Evolutionary conservation across 345 rosid species (phyloP).

Genomic region (Laguncularia racemosa): DNA sequence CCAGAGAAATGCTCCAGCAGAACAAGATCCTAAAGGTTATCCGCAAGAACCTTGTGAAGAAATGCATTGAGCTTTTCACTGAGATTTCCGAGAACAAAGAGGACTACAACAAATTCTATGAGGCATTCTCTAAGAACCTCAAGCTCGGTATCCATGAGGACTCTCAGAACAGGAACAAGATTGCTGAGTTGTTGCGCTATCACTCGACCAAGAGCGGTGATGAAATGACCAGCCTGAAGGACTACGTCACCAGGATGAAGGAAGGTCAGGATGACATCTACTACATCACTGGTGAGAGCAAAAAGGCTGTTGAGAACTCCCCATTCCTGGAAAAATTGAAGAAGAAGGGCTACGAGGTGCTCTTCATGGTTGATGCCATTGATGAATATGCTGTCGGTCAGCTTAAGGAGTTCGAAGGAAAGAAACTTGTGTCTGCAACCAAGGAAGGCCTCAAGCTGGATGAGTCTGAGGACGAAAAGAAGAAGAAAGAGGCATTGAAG

Average conservation of each 20-base stretch:
- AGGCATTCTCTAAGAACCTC: constrained; percentile 14
- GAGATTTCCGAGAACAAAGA: constrained; percentile 21
- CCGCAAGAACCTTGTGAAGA: constrained; percentile 19
- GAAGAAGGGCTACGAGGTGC: constrained; percentile 13
- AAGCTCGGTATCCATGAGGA: constrained; percentile 12
- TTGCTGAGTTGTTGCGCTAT: constrained; percentile 11
- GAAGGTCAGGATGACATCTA: constrained; percentile 18
- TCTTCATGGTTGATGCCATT: constrained; percentile 14
- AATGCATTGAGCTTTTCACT: constrained; percentile 18
- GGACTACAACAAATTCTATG: constrained; percentile 14
- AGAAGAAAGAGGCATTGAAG: constrained; percentile 6
- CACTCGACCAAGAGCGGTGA: constrained; percentile 22
- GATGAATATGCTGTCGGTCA: constrained; percentile 14
- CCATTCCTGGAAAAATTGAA: constrained; percentile 17
- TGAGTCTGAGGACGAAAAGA: constrained; percentile 11
- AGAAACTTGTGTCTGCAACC: constrained; percentile 15
- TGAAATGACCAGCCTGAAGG: constrained; percentile 19
- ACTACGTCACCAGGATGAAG: constrained; percentile 21
- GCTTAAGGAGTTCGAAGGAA: constrained; percentile 11
- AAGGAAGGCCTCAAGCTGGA: constrained; percentile 15
- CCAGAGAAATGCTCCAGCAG: constrained; percentile 18
- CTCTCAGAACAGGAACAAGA: constrained; percentile 9
- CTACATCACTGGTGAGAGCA: constrained; percentile 21
- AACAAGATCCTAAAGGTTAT: constrained; percentile 19
- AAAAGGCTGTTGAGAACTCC: constrained; percentile 17